Evolutionary conservation across 1,284 basidiomycete species (phyloP), one percentile per base, ranked within the genome.

Genomic region (Ustilago hordei): DNA sequence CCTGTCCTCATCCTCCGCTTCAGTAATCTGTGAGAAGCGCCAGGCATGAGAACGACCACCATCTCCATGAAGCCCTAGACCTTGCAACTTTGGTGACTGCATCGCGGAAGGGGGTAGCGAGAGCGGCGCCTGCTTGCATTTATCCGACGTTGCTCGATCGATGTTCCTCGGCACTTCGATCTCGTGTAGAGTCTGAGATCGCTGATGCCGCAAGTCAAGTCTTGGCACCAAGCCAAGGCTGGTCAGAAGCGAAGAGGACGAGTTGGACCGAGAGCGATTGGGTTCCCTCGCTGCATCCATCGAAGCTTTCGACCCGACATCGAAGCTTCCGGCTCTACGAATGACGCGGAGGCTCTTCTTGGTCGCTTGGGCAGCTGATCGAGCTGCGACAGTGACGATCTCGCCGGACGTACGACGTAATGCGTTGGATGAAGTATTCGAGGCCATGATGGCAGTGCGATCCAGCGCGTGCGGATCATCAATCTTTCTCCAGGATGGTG

Each of bases 1-100:
- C 31, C 38, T 56, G 48, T 72, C 66, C 41, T 76, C 74, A 45
- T 76, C 74, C 36, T 76, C 73, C 2, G 60, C 74, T 47, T 76
- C 74, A 12, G 69, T 61, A 60, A 76, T 76, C 50, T 76, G 74
- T 0, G 74, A 76, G 55, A 76, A 76, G 17, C 74, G 74, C 64
- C 59, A 72, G 5, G 62, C 50, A 19, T 63, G 50, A 15, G 57
- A 11, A 11, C 59, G 53, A 4, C 28, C 32, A 17, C 45, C 13
- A 1, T 72, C 69, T 7, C 52, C 58, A 8, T 38, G 32, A 11
- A 76, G 52, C 2, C 74, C 69, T 4, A 72, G 66, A 2, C 65
- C 69, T 13, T 68, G 61, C 11, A 75, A 15, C 15, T 56, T 63
- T 8, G 67, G 68, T 13, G 60, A 64, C 12, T 64, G 55, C 3